Conservation (phyloP, 2,329 filamentous ascomycete species). For the Rhynchosporium agropyri region DNA sequence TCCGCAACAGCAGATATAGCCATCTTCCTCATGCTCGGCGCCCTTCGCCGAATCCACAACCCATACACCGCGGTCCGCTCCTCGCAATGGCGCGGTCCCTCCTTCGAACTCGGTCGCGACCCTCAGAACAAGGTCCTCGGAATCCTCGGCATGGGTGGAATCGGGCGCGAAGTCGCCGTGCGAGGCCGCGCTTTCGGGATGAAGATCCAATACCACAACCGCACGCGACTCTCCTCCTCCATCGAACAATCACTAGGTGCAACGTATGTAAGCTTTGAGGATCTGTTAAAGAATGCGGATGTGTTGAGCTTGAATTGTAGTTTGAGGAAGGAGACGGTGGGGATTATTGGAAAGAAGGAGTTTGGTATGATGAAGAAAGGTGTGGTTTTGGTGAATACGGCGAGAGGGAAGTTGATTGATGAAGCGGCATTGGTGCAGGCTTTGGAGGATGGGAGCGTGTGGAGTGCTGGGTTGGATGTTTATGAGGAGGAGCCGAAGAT, state of each 20-base stretch:
- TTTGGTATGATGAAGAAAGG: constrained; percentile 77
- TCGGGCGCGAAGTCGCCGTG: constrained; percentile 72
- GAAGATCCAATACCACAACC: constrained; percentile 74
- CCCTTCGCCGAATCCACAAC: constrained; percentile 70
- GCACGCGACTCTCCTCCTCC: constrained; percentile 59
- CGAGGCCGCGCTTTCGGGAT: constrained; percentile 76
- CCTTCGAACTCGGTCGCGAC: constrained; percentile 62
- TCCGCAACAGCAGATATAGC: constrained; percentile 79
- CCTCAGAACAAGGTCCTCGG: constrained; percentile 76
- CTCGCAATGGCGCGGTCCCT: constrained; percentile 60
- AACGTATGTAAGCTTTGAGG: constrained; percentile 71
- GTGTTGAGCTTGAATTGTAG: constrained; percentile 78
- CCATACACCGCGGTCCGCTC: constrained; percentile 55
- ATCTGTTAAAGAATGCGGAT: constrained; percentile 68
- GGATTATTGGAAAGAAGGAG: constrained; percentile 70
- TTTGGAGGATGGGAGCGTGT: constrained; percentile 67
- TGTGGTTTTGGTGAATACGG: constrained; percentile 79
- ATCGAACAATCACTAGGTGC: constrained; percentile 50
- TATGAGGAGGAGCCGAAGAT: constrained; percentile 79
- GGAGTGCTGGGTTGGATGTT: constrained; percentile 74
- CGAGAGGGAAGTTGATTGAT: constrained; percentile 77
- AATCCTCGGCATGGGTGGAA: constrained; percentile 83
- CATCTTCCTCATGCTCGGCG: constrained; percentile 79
- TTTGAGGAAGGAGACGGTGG: constrained; percentile 64
- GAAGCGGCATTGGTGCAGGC: constrained; percentile 76